These are phyloP conservation scores for Amaranthus palmeri DNA, from an alignment of 148 eudicot genomes.

Conservation along the genomic window DNA sequence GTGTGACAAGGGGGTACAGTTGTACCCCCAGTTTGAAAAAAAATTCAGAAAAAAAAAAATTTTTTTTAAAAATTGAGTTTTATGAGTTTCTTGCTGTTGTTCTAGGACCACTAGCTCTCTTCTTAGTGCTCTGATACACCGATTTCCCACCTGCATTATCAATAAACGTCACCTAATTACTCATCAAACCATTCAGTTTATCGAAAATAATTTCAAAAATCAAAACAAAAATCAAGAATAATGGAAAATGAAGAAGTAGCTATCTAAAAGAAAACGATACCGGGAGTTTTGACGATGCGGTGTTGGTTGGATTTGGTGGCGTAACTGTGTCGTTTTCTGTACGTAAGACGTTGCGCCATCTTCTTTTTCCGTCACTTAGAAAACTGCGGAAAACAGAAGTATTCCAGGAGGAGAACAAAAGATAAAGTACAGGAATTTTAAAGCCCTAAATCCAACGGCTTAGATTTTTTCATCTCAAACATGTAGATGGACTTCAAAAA, in stretches of 20 bases:
- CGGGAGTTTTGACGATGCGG: slow-evolving; percentile 58
- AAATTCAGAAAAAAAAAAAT: too few species aligned
- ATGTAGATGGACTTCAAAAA: too few species aligned
- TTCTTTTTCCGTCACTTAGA: slow-evolving; percentile 1
- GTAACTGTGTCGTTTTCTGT: slow-evolving; percentile 49
- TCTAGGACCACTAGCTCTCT: slow-evolving; percentile 68
- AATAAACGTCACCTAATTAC: background rate
- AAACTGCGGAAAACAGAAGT: slow-evolving; percentile 5
- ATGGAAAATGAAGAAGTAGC: background rate
- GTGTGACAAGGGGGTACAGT: too few species aligned
- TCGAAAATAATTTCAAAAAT: background rate
- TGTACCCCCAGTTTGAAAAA: too few species aligned
- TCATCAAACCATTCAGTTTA: background rate
- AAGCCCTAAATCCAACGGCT: background rate
- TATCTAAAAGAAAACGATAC: slow-evolving; percentile 19
- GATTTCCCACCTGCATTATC: slow-evolving; percentile 45
- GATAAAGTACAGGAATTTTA: background rate
- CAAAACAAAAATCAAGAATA: background rate
- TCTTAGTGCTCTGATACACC: slow-evolving; percentile 53
- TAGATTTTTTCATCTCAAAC: too few species aligned
- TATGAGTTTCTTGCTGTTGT: too few species aligned
- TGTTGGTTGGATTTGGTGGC: slow-evolving; percentile 61
- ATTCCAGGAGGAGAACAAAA: background rate
- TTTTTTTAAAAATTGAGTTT: too few species aligned
- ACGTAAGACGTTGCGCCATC: slow-evolving; percentile 54